Conservation (phyloP, 1,284 basidiomycete species). For the Athelia sp. region DNA sequence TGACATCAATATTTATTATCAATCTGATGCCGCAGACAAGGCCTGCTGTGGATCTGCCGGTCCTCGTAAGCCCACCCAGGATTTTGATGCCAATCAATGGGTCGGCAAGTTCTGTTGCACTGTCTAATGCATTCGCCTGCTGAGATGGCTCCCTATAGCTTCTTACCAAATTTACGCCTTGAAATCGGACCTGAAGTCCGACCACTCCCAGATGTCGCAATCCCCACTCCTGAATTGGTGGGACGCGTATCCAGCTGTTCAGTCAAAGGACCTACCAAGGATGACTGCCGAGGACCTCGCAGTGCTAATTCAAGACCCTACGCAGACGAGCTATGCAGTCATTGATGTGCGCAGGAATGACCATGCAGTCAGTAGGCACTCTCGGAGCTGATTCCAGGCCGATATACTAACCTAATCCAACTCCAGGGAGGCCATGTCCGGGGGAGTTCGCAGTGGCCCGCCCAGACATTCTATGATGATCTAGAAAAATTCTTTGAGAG, state of each 20-base stretch:
- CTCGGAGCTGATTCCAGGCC: background rate
- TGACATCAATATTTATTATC: conserved; percentile 34
- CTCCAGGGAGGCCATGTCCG: conserved; percentile 24
- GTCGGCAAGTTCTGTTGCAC: conserved; percentile 25
- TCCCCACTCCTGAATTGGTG: conserved; percentile 35
- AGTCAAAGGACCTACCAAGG: conserved; percentile 3
- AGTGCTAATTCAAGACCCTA: conserved; percentile 15
- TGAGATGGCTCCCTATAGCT: conserved; percentile 14
- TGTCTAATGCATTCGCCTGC: background rate
- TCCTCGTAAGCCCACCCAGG: conserved; percentile 3
- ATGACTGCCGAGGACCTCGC: conserved; percentile 18
- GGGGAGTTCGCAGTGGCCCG: conserved; percentile 20
- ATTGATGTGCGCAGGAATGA: conserved; percentile 23
- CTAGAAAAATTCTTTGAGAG: conserved; percentile 15
- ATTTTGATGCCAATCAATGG: conserved; percentile 34
- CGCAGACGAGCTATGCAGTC: conserved; percentile 15
- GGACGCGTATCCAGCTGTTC: conserved; percentile 40
- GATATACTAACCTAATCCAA: background rate
- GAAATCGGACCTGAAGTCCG: conserved; percentile 21
- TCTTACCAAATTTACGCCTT: conserved; percentile 40
- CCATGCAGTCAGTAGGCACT: conserved; percentile 18
- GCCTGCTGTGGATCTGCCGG: conserved; percentile 1
- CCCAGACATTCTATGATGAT: conserved; percentile 21
- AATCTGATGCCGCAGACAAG: conserved; percentile 2
- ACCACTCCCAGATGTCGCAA: background rate